Evolutionary conservation across 2,329 filamentous ascomycete genomes (phyloP), one percentile per base, ranked within the genome.

Genomic region (Xylaria sp.): DNA sequence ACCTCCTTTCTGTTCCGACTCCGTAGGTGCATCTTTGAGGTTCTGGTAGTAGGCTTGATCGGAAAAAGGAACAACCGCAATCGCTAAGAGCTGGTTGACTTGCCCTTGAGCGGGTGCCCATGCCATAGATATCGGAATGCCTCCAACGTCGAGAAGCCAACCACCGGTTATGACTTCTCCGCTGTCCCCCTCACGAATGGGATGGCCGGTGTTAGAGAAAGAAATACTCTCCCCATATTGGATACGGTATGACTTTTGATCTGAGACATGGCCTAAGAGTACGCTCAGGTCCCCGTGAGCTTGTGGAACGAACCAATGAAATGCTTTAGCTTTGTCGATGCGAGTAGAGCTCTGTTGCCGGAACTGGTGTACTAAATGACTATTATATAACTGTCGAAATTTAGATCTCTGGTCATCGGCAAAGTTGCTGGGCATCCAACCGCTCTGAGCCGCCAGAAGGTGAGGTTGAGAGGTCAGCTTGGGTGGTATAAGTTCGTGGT

Each of bases 121-220:
- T 53, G 81, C 82, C 75, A 88, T 82, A 29, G 81, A 79, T 4
- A 85, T 75, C 4, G 86, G 81, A 15, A 87, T 80, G 56, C 86
- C 86, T 11, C 85, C 86, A 0, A 82, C 79, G 65, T 89, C 84
- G 15, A 89, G 72, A 69, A 87, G 77, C 84, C 85, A 88, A 3
- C 85, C 85, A 71, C 73, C 72, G 22, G 60, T 65, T 17, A 68
- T 61, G n/a, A 31, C 47, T 2, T 69, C 64, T 11, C 69, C 39
- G n/a, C 68, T 55, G 9, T 61, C 66, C 31, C 51, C 50, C 7
- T 73, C 60, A 39, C 66, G 66, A 9, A 74, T 68, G 1, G 73
- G 75, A 13, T 66, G 45, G 9, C 75, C 74, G 11, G 67, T 49
- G 17, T 72, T 71, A 9, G 73, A 73, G 44, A 77, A 72, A 13